Evolutionary conservation across 1,284 basidiomycete species (phyloP).

Genomic region (Tilletia walkeri): DNA sequence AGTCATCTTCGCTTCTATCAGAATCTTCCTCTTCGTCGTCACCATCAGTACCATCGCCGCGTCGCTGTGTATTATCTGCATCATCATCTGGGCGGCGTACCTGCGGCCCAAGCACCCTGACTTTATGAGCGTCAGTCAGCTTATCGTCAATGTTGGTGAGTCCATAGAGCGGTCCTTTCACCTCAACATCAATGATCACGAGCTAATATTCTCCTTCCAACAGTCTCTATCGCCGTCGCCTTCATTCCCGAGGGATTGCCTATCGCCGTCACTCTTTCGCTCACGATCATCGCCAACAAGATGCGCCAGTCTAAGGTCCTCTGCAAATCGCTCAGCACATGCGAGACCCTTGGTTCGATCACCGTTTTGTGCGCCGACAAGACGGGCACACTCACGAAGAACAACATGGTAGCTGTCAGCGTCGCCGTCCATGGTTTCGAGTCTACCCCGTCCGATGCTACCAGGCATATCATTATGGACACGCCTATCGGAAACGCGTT

Average conservation of each 20-base stretch:
- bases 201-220: conserved; percentile 56
- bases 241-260: conserved; percentile 68
- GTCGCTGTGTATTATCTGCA: conserved; percentile 59
- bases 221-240: conserved; percentile 70
- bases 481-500: conserved; percentile 24
- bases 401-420: conserved; percentile 70
- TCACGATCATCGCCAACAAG: conserved; percentile 70
- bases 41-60: conserved; percentile 61
- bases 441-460: conserved; percentile 27
- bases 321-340: conserved; percentile 66
- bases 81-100: conserved; percentile 63
- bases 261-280: conserved; percentile 68
- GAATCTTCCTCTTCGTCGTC: conserved; percentile 58
- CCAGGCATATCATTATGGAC: conserved; percentile 30
- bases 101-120: conserved; percentile 61
- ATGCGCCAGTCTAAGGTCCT: conserved; percentile 71
- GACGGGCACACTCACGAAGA: conserved; percentile 71
- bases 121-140: conserved; percentile 63
- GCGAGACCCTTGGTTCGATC: conserved; percentile 68
- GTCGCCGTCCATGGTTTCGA: conserved; percentile 54
- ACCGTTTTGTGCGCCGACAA: conserved; percentile 72
- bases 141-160: conserved; percentile 44
- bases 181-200: background rate
- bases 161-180: background rate
- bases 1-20: background rate